Percentiles rank a stretch among this genome's conserved stretches.
These are phyloP conservation scores for Cicer bijugum DNA, from an alignment of 306 rosid species.

Conservation along the genomic window DNA sequence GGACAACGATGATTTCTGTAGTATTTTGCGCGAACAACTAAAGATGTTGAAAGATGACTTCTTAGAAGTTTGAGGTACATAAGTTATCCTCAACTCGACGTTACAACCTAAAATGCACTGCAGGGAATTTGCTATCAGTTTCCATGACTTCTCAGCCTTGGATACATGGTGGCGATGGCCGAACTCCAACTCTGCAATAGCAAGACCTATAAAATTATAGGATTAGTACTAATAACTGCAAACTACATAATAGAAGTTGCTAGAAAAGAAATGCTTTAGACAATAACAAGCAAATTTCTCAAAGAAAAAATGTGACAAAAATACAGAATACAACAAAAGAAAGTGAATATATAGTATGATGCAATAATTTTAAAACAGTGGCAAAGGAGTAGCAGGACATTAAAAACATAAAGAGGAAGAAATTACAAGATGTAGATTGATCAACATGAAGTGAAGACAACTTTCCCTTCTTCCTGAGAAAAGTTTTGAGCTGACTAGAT, in stretches of 20 bases:
- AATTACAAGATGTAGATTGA: conserved; percentile 49
- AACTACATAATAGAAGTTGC: conserved; percentile 22
- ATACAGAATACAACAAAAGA: conserved; percentile 20
- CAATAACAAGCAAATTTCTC: conserved; percentile 12
- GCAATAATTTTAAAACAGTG: conserved; percentile 7
- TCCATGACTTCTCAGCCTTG: conserved; percentile 85
- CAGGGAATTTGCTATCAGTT: conserved; percentile 68
- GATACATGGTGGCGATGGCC: conserved; percentile 56
- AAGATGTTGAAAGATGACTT: conserved; percentile 64
- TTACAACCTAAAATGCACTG: conserved; percentile 68
- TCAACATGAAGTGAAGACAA: conserved; percentile 64
- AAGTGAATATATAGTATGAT: not conserved
- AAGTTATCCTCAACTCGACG: conserved; percentile 75
- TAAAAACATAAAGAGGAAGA: not conserved
- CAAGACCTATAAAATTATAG: conserved; percentile 59
- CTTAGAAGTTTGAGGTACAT: conserved; percentile 52
- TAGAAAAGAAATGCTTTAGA: conserved; percentile 31
- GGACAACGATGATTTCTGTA: conserved; percentile 48
- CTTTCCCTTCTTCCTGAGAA: conserved; percentile 78
- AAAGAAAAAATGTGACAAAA: not conserved
- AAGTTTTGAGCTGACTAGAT: conserved; percentile 63
- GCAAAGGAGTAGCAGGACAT: conserved; percentile 9
- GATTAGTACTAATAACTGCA: not conserved
- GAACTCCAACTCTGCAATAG: conserved; percentile 77
- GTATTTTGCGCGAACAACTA: conserved; percentile 63